phyloP scores from a whole-genome alignment of 495 filamentous ascomycete species.

The Aspergillus carlsbadensis region DNA sequence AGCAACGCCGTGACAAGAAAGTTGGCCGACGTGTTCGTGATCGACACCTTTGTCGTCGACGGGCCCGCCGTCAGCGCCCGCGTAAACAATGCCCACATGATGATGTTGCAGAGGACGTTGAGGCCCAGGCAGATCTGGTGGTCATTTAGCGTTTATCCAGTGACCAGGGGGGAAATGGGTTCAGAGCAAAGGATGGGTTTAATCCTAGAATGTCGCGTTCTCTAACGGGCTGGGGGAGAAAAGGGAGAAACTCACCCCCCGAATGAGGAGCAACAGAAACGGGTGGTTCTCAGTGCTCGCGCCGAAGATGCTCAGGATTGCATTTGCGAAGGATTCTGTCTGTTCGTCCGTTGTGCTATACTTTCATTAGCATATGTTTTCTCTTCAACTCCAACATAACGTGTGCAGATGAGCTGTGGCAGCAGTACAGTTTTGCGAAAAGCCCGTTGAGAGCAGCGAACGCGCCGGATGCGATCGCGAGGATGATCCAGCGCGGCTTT shows the following conservation, averaged over 20 bases:
- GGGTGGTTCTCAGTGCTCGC: constrained; percentile 36
- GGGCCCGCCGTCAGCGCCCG: constrained; percentile 78
- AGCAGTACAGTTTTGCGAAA: constrained; percentile 88
- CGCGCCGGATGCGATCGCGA: constrained; percentile 79
- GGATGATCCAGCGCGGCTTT: constrained; percentile 64
- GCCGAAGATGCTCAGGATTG: constrained; percentile 61
- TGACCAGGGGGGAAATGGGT: too few species aligned
- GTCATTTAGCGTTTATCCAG: too few species aligned
- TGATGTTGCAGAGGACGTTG: constrained; percentile 84
- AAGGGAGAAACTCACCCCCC: constrained; percentile 58
- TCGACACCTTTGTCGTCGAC: constrained; percentile 85
- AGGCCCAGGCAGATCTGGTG: constrained; percentile 85
- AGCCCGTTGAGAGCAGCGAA: constrained; percentile 94
- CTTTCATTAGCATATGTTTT: too few species aligned
- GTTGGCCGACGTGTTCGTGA: constrained; percentile 92
- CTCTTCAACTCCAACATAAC: too few species aligned
- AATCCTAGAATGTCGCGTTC: too few species aligned
- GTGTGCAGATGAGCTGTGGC: background rate
- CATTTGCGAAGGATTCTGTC: constrained; percentile 66
- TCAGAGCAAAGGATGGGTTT: too few species aligned
- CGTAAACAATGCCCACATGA: constrained; percentile 90
- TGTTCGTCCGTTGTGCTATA: constrained; percentile 84
- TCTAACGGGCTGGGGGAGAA: too few species aligned
- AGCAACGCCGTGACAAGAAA: constrained; percentile 89
- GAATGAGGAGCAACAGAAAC: constrained; percentile 62